These are phyloP conservation scores for Phyllosticta paracitricarpa DNA, from an alignment of 2,329 filamentous ascomycete species.

Conservation along the genomic window DNA sequence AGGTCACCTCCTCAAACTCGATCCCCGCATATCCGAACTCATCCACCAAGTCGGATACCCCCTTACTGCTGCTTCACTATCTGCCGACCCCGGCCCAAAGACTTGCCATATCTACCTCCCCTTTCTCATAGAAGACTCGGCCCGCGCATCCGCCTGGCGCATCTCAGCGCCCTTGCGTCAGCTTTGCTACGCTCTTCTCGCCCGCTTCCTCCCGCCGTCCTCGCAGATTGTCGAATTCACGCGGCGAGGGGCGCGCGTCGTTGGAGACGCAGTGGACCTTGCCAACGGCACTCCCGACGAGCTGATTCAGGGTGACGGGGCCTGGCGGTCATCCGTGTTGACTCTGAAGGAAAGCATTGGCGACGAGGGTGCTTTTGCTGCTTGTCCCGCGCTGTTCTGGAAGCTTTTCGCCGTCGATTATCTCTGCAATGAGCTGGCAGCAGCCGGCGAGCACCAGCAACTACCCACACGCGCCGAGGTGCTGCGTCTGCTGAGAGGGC, in stretches of 20 bases:
- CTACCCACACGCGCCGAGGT: not conserved
- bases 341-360: not conserved
- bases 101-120: conserved; percentile 49
- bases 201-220: not conserved
- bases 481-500: not conserved
- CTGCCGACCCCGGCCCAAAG: not conserved
- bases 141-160: conserved; percentile 33
- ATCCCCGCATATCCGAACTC: conserved; percentile 25
- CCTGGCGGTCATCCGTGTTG: not conserved
- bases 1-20: conserved; percentile 18
- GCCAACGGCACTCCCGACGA: not conserved
- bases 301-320: not conserved
- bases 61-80: conserved; percentile 21
- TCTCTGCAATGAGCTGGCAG: conserved; percentile 1
- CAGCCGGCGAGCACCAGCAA: not conserved
- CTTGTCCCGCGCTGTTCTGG: conserved; percentile 2
- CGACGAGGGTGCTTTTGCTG: not conserved
- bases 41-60: conserved; percentile 17
- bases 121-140: conserved; percentile 43
- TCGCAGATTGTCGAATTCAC: not conserved
- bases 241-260: conserved; percentile 2
- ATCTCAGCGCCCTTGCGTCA: conserved; percentile 26
- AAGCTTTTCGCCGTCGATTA: conserved; percentile 1
- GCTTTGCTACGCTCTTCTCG: conserved; percentile 30
- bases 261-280: not conserved